phyloP scores from a whole-genome alignment of 148 eudicot genomes.

The Gaultheria prostrata region DNA sequence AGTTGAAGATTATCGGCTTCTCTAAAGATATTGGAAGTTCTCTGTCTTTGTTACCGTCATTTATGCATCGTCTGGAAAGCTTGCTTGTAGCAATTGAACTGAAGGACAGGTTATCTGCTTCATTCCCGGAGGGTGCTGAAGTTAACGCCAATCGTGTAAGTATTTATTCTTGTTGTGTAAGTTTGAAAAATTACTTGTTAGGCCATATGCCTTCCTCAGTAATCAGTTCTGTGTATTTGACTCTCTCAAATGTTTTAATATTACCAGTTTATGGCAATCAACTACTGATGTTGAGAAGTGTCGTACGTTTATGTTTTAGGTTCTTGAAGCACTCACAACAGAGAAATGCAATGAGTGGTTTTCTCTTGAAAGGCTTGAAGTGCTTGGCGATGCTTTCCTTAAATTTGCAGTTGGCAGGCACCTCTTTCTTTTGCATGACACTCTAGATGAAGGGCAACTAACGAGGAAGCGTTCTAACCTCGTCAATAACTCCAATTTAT shows the following conservation, averaged over 20 bases:
- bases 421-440: slow-evolving; percentile 65
- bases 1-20: slow-evolving; percentile 76
- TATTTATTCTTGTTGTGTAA: slow-evolving; percentile 1
- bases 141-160: slow-evolving; percentile 69
- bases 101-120: slow-evolving; percentile 56
- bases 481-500: slow-evolving; percentile 75
- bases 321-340: slow-evolving; percentile 96
- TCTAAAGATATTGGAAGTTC: slow-evolving; percentile 96
- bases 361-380: slow-evolving; percentile 97
- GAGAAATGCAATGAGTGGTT: slow-evolving; percentile 76
- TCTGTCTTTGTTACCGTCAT: slow-evolving; percentile 80
- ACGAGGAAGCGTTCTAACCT: slow-evolving; percentile 80
- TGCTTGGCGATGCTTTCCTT: slow-evolving; percentile 95
- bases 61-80: slow-evolving; percentile 89
- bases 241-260: background rate
- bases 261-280: background rate
- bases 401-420: slow-evolving; percentile 92
- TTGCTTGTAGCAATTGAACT: slow-evolving; percentile 87
- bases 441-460: slow-evolving; percentile 91
- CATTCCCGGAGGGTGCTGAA: slow-evolving; percentile 73
- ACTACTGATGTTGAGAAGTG: slow-evolving; percentile 1
- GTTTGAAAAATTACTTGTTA: background rate
- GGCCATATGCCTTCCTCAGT: background rate
- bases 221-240: background rate
- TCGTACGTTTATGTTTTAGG: slow-evolving; percentile 35